phyloP scores from a whole-genome alignment of 805 yeast species.

The Kazachstania kunashirensis region DNA sequence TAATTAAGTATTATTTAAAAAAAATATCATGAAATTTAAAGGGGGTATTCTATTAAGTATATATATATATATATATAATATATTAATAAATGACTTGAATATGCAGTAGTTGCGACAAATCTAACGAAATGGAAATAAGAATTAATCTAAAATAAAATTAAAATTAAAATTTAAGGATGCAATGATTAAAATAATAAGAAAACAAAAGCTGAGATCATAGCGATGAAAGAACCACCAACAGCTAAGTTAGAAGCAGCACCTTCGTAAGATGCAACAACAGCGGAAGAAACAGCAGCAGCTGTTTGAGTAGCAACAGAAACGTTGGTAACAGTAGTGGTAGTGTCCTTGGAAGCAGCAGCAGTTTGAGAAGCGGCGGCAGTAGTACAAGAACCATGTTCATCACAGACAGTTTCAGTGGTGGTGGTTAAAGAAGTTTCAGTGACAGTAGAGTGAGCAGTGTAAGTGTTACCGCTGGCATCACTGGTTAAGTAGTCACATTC shows the following conservation, averaged over 20 bases:
- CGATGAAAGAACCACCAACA: conserved; percentile 1
- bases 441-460: conserved; percentile 3
- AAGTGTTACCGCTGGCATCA: conserved; percentile 3
- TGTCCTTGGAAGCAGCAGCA: background rate
- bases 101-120: no score
- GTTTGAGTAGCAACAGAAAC: conserved; percentile 2
- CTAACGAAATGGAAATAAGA: no score
- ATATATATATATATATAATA: no score
- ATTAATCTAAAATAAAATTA: no score
- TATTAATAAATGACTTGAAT: no score
- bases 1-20: no score
- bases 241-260: conserved; percentile 1
- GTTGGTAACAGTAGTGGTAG: conserved; percentile 1
- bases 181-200: conserved; percentile 3
- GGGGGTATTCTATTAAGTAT: no score
- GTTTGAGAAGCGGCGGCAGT: background rate
- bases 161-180: no score
- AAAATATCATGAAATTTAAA: no score
- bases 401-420: background rate
- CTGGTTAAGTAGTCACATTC: conserved; percentile 2
- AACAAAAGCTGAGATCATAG: conserved; percentile 4
- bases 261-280: background rate
- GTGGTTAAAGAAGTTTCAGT: conserved; percentile 2
- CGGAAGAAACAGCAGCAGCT: background rate
- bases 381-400: background rate